Conservation (phyloP, 2,329 filamentous ascomycete genomes). For the Diaporthe longicolla region DNA sequence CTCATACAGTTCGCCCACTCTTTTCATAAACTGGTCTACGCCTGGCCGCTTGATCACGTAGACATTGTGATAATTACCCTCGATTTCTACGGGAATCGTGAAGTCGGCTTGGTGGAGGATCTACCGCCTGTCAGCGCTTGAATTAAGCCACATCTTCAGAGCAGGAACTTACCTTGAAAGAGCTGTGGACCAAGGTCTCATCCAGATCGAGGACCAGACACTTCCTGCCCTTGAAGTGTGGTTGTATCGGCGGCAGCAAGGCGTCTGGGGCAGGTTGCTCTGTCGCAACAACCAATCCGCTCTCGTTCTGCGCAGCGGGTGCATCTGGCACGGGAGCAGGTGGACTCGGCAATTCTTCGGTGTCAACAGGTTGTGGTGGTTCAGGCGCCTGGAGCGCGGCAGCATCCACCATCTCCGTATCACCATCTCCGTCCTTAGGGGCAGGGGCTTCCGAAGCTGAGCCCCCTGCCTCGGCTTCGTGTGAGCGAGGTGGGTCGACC, state of each 20-base stretch:
- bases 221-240: slow-evolving; percentile 88
- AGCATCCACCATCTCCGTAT: slow-evolving; percentile 77
- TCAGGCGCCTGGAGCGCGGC: slow-evolving; percentile 55
- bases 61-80: slow-evolving; percentile 98
- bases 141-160: not conserved
- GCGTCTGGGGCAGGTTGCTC: slow-evolving; percentile 71
- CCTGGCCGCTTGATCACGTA: slow-evolving; percentile 99
- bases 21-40: slow-evolving; percentile 98
- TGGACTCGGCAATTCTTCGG: slow-evolving; percentile 61
- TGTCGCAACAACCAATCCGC: slow-evolving; percentile 60
- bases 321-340: slow-evolving; percentile 59
- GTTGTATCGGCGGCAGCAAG: slow-evolving; percentile 85
- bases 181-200: slow-evolving; percentile 97
- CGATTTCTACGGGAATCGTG: slow-evolving; percentile 98
- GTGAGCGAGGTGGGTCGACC: slow-evolving; percentile 55
- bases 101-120: slow-evolving; percentile 98
- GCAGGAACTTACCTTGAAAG: slow-evolving; percentile 83
- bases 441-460: slow-evolving; percentile 40
- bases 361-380: slow-evolving; percentile 38
- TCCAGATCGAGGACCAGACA: slow-evolving; percentile 96
- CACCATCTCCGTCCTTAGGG: slow-evolving; percentile 67
- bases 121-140: slow-evolving; percentile 60
- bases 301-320: slow-evolving; percentile 54
- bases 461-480: slow-evolving; percentile 38
- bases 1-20: slow-evolving; percentile 97